Evolutionary conservation across 2,329 filamentous ascomycete genomes (phyloP), one percentile per base, ranked within the genome.

Genomic region (Dichotomopilus funicola): DNA sequence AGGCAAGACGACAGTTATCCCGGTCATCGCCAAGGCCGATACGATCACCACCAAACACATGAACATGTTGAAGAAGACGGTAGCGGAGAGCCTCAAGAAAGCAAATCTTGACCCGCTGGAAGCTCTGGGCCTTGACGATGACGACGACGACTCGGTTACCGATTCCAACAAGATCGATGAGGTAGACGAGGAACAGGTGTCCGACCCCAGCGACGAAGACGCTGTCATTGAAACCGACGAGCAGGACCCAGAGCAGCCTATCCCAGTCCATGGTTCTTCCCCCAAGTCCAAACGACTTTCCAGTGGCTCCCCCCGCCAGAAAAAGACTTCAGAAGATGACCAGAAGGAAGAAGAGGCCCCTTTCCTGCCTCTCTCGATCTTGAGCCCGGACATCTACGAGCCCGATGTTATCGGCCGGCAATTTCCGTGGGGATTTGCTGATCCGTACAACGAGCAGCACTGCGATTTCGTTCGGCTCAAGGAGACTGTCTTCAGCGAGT

Each of bases 341-440:
- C 68, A 66, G 56, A 76, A 71, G 63, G 71, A 75, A 50, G 79
- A 77, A 46, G 81, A 83, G 63, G 69, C 74, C 9, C 89, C 89
- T 0, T 87, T 89, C 68, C 75, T 96, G 33, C 94, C 94, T 0
- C 83, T 97, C 67, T 96, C 91, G 42, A 89, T 96, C 68, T 87
- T 99, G 68, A 96, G 90, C 59, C 94, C 94, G 0, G 94, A 99
- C 70, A 81, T 89, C 43, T 95, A 97, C 72, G 89, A 95, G 65
- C 86, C 86, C 7, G 82, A 80, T 36, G 77, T 88, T 12, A 75
- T 95, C 58, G 94, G 94, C 46, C 88, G 94, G 58, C 86, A 87
- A 61, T 99, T 97, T 70, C 89, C 94, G 0, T 99, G 94, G 94
- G 94, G 94, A 6, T 95, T 96, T 64, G 94, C 94, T 4, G 90